A percentile compares a stretch with the other conserved stretches of the same genome.
These are phyloP conservation scores for Daucus carota DNA, from an alignment of 129 eudicot species.

Conservation along the genomic window DNA sequence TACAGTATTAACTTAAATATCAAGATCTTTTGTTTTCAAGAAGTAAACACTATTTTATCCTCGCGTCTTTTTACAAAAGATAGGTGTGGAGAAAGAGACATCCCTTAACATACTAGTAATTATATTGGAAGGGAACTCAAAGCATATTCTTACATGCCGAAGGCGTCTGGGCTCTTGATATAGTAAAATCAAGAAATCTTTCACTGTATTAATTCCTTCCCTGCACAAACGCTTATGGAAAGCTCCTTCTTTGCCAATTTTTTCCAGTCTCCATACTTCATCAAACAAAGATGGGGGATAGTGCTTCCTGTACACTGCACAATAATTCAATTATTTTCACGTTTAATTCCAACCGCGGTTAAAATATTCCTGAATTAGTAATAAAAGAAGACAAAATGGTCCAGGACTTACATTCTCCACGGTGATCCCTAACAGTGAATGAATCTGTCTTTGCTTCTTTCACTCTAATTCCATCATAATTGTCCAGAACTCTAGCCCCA, in stretches of 20 bases:
- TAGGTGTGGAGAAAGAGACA: background rate
- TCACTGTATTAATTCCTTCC: slow-evolving; percentile 58
- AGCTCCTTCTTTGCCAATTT: slow-evolving; percentile 96
- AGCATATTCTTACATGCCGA: slow-evolving; percentile 51
- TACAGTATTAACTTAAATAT: background rate
- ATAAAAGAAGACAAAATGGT: background rate
- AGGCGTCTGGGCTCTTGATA: slow-evolving; percentile 60
- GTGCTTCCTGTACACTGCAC: slow-evolving; percentile 88
- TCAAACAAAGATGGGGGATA: slow-evolving; percentile 81
- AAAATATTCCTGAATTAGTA: background rate
- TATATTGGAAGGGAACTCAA: background rate
- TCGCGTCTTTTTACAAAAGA: background rate
- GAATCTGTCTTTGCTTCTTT: slow-evolving; percentile 91
- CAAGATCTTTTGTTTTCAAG: background rate
- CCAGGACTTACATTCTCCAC: slow-evolving; percentile 85
- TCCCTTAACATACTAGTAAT: background rate
- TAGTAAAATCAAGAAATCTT: slow-evolving; percentile 62
- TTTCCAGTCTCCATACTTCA: slow-evolving; percentile 95
- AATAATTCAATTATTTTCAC: background rate
- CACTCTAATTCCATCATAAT: slow-evolving; percentile 50
- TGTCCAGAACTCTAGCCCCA: slow-evolving; percentile 67
- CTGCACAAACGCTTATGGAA: slow-evolving; percentile 74
- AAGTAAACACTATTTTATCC: background rate
- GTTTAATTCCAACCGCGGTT: background rate
- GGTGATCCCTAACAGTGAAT: slow-evolving; percentile 85